Base-by-base conservation (phyloP, 352 stramenopile genomes). In the Pythium scleroteichum region DNA sequence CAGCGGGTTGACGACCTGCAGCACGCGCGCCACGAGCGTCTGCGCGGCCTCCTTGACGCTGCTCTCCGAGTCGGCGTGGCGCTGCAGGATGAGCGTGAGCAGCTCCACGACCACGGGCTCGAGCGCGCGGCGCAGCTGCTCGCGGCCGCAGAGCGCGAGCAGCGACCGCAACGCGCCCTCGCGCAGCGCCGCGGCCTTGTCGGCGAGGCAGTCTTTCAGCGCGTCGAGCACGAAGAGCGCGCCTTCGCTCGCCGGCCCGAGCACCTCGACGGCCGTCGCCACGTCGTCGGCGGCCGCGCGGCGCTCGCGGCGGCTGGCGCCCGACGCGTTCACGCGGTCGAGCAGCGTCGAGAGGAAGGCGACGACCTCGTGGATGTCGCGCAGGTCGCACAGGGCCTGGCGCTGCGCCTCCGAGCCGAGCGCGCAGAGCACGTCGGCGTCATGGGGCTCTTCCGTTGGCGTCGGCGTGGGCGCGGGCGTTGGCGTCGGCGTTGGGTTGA, bases 61-160 rank as follows among this genome's bases (percentile, higher is more conserved):
- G 47, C 73, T 75, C 50, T 88, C 82, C 58, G 78, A 86, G 73
- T 92, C 82, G 0, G 75, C 68, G 62, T 87, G 78, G 47, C 76
- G 76, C 65, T 85, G 74, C 62, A 88, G 79, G 42, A 92, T 76
- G 0, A 32, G 40, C 20, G 70, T 48, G 26, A 92, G 56, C 48
- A 78, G 66, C 51, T 86, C 70, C 12, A 88, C 72, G 19, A 87
- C 51, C 38, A 89, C 53, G 2, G 79, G 76, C 62, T 92, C 81
- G 32, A 88, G 64, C 4, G 78, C 72, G n/a, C 61, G 68, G 14
- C 71, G 69, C n/a, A 89, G 53, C 35, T 62, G 49, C 17, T 86
- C 62, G 48, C 67, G 77, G 46, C 77, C 77, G 53, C 67, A 69
- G 22, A 92, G 57, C 19, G 70, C 76, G 7, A 71, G 27, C 20